Evolutionary conservation across 2,329 filamentous ascomycete species (phyloP), one percentile per base, ranked within the genome.

Genomic region (Exophiala spinifera): DNA sequence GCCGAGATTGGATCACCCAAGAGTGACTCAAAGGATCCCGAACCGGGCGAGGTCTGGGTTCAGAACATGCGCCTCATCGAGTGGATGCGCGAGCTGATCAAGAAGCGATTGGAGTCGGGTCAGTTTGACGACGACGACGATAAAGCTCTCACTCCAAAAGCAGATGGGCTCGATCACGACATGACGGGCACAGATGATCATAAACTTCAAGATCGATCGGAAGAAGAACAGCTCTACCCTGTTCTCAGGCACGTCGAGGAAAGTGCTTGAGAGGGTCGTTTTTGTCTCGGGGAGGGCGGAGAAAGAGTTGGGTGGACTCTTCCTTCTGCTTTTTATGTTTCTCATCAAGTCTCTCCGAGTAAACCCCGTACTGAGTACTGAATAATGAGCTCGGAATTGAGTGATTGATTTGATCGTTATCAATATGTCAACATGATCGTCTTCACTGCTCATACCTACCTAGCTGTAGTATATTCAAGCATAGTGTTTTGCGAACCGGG

Each of bases 1-100:
- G 59, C 43, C 15, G 61, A 64, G 20, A 56, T 55, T 13, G 53
- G 53, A 19, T 61, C 61, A 4, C 63, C 64, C 15, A 64, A 56
- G 56, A 58, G 61, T 21, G 63, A 63, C 15, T 66, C 69, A 11
- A 65, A 67, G 15, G 67, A 70, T 37, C 59, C 64, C 6, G 65
- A 67, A 10, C 64, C 65, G 5, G 66, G 68, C 20, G 68, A 71
- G 51, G 70, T 69, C 13, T 86, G 82, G 83, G 78, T 85, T 8
- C 80, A 84, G 66, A 84, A 84, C 68, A 81, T 84, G 51, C 79
- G 83, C n/a, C 75, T 82, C 8, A 80, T 86, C 25, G 82, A 85
- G 69, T 75, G 76, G 47, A 74, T 86, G 33, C 76, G 82, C 40
- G 76, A 76, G 17, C 80, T 79, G 67, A 76, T 85, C 61, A 76